Conservation (phyloP, 139 green algal species). For the Pycnococcus provasolii region DNA sequence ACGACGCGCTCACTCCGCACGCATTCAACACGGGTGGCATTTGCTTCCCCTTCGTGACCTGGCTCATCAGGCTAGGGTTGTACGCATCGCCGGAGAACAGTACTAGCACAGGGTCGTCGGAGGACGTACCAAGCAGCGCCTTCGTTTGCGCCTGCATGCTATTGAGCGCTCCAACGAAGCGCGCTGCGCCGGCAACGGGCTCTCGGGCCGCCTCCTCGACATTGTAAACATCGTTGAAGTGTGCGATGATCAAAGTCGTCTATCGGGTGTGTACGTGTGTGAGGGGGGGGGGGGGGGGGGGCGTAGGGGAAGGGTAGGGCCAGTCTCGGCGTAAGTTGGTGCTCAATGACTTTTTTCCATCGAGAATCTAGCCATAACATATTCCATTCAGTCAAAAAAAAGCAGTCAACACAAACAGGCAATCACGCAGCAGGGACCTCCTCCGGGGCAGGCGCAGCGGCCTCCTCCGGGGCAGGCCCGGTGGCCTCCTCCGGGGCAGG, state of each 20-base stretch:
- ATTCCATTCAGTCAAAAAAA: background rate
- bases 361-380: background rate
- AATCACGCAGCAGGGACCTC: no score
- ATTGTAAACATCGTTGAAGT: constrained; percentile 70
- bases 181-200: constrained; percentile 50
- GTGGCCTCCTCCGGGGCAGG: no score
- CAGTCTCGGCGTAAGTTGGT: background rate
- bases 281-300: no score
- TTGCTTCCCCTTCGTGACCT: constrained; percentile 58
- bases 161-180: constrained; percentile 29
- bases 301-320: no score
- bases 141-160: background rate
- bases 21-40: constrained; percentile 66
- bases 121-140: background rate
- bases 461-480: no score
- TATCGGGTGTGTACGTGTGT: background rate
- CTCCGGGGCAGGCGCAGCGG: no score
- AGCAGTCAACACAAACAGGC: no score
- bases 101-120: constrained; percentile 38
- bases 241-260: constrained; percentile 30
- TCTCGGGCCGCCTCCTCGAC: constrained; percentile 41
- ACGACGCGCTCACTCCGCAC: constrained; percentile 43
- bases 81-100: constrained; percentile 64
- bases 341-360: constrained; percentile 5
- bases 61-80: constrained; percentile 55